Percentiles rank a stretch among this genome's conserved stretches.
phyloP scores from a whole-genome alignment of 805 yeast genomes.

The Lachancea dasiensis region DNA sequence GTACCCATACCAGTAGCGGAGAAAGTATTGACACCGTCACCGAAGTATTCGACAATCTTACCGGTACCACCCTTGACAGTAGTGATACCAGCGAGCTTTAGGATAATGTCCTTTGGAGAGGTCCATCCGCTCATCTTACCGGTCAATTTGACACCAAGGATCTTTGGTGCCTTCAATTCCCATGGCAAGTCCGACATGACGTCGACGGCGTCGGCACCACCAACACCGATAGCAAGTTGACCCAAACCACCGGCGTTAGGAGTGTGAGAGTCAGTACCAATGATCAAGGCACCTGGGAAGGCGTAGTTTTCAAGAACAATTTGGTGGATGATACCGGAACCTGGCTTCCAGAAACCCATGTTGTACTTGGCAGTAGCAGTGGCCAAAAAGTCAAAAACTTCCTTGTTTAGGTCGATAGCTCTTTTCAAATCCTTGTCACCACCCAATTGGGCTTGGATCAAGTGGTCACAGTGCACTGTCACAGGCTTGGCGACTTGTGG shows the following conservation, averaged over 20 bases:
- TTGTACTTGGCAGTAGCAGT: constrained; percentile 91
- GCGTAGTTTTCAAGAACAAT: constrained; percentile 94
- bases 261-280: constrained; percentile 97
- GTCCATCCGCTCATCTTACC: constrained; percentile 94
- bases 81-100: constrained; percentile 86
- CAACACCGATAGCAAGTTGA: constrained; percentile 97
- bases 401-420: constrained; percentile 85
- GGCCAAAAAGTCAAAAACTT: constrained; percentile 87
- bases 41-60: constrained; percentile 91
- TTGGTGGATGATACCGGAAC: constrained; percentile 97
- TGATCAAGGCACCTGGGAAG: constrained; percentile 93
- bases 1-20: constrained; percentile 99
- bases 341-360: constrained; percentile 98
- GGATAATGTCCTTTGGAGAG: constrained; percentile 93
- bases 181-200: constrained; percentile 91
- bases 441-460: constrained; percentile 93
- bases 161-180: constrained; percentile 97
- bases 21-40: constrained; percentile 87
- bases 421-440: constrained; percentile 78
- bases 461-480: constrained; percentile 96
- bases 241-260: constrained; percentile 99
- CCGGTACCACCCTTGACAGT: constrained; percentile 99
- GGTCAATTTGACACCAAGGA: constrained; percentile 89
- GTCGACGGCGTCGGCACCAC: constrained; percentile 99
- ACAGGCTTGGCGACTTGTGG: constrained; percentile 89